Evolutionary conservation across 139 green algal genomes (phyloP).

Genomic region (Desmodesmus armatus): DNA sequence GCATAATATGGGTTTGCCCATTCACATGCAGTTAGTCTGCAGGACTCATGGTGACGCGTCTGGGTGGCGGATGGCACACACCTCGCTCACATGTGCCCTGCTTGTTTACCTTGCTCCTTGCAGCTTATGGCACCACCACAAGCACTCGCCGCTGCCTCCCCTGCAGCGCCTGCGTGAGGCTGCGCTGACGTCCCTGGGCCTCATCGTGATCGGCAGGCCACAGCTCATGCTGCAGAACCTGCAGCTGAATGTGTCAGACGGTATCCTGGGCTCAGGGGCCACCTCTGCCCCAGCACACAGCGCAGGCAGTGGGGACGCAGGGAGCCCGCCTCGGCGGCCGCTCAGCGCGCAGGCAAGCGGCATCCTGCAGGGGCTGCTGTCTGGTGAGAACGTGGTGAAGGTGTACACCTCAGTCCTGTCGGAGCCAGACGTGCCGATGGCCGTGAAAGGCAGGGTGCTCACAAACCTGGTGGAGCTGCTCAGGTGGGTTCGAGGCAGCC

Average conservation of each 20-base stretch:
- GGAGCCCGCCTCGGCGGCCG: neutral
- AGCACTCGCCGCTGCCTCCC: neutral
- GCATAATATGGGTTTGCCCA: neutral
- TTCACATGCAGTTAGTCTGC: too few species aligned
- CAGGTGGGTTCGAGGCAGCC: too few species aligned
- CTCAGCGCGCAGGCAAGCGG: neutral
- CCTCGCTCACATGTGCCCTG: neutral
- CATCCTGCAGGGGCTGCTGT: neutral
- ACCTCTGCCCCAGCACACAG: conserved; percentile 44
- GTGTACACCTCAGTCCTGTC: conserved; percentile 36
- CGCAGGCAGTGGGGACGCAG: conserved; percentile 31
- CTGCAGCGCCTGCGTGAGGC: conserved; percentile 44
- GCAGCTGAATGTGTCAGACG: neutral
- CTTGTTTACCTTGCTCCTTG: neutral
- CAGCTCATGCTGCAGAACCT: conserved; percentile 59
- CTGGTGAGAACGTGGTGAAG: neutral
- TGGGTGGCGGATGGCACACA: too few species aligned
- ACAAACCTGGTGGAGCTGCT: conserved; percentile 80
- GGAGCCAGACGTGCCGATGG: neutral
- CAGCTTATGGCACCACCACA: conserved; percentile 13
- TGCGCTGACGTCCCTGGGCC: conserved; percentile 76
- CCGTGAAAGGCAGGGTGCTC: conserved; percentile 72
- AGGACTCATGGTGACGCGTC: too few species aligned
- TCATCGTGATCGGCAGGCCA: conserved; percentile 74
- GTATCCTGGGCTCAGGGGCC: neutral